Evolutionary conservation across 305 asterid genomes (phyloP).

Genomic region (Fraxinus platypoda): DNA sequence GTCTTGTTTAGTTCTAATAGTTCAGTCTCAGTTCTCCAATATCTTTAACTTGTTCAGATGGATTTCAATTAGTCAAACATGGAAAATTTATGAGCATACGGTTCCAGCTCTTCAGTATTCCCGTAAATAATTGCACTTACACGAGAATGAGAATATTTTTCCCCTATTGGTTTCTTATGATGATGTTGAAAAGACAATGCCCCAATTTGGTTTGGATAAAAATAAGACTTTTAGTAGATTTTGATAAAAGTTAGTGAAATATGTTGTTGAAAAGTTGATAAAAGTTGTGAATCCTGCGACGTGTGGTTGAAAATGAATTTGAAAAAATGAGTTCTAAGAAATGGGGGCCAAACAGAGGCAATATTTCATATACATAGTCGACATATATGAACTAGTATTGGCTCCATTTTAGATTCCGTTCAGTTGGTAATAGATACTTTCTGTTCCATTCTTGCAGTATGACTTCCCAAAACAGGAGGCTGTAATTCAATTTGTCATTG

Average conservation of each 20-base stretch:
- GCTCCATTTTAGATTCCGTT: background rate
- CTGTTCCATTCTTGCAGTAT: constrained; percentile 54
- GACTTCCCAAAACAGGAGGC: constrained; percentile 93
- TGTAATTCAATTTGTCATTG: constrained; percentile 86
- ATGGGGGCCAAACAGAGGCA: background rate
- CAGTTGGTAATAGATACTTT: constrained; percentile 12
- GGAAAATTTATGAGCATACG: background rate
- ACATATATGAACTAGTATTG: background rate
- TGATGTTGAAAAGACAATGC: background rate
- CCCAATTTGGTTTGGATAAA: background rate
- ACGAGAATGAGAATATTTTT: background rate
- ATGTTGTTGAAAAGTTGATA: background rate
- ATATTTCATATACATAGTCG: too few relatives aligned
- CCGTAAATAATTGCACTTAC: background rate
- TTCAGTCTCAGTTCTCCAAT: background rate
- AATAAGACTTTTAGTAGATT: background rate
- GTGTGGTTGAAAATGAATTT: background rate
- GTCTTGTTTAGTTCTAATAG: background rate
- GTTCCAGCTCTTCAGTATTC: background rate
- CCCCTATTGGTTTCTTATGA: background rate
- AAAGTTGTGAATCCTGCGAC: background rate
- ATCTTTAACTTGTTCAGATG: background rate
- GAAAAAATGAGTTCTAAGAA: background rate
- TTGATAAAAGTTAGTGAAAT: background rate
- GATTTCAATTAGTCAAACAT: background rate